A percentile compares a stretch with the other conserved stretches of the same genome.
Evolutionary conservation across 139 green algal species (phyloP).

Genomic region (Pleodorina starrii): DNA sequence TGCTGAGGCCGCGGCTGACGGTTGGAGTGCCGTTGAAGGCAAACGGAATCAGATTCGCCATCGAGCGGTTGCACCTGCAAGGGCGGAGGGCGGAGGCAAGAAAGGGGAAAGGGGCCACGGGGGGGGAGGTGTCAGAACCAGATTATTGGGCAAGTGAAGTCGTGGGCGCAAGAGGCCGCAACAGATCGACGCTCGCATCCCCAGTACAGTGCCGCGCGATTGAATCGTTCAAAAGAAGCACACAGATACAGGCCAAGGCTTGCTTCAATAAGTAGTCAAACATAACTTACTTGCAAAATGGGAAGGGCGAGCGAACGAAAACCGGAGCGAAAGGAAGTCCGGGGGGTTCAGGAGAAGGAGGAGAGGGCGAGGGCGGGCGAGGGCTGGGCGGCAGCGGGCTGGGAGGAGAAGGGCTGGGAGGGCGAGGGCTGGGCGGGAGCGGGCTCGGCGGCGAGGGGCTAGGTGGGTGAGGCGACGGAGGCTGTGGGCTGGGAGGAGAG

Average conservation of each 20-base stretch:
- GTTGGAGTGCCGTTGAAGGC: neutral
- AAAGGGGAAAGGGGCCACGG: neutral
- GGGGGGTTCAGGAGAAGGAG: neutral
- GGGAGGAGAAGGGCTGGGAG: neutral
- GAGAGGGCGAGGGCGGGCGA: neutral
- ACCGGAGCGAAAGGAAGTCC: neutral
- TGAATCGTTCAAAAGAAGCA: neutral
- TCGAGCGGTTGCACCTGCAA: slow-evolving; percentile 21
- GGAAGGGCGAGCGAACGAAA: neutral
- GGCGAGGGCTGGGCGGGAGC: neutral
- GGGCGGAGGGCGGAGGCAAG: neutral
- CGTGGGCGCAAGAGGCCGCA: too few species aligned
- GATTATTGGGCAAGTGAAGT: neutral
- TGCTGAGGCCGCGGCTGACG: neutral
- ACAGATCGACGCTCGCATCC: too few species aligned
- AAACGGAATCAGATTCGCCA: neutral
- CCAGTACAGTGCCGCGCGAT: neutral
- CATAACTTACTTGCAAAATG: slow-evolving; percentile 32
- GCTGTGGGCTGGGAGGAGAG: neutral
- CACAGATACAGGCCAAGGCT: neutral
- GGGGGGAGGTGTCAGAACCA: neutral
- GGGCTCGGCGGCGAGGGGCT: neutral
- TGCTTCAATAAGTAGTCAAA: neutral
- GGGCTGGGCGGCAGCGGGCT: neutral
- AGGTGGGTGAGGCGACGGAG: neutral